Base-by-base conservation (phyloP, 2,329 filamentous ascomycete genomes). In the Beauveria scarabaeidicola region DNA sequence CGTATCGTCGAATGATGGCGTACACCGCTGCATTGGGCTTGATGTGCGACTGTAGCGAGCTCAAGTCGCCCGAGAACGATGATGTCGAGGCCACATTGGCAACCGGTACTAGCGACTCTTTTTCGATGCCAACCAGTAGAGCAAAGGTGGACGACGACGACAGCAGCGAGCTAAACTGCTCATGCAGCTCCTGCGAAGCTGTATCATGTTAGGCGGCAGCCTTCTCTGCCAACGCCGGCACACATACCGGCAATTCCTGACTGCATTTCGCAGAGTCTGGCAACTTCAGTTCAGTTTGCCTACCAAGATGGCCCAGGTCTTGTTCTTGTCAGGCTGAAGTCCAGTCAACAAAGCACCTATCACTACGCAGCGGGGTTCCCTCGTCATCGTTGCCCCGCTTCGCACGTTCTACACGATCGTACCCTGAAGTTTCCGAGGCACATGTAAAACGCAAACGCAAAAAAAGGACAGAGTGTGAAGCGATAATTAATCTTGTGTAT, bases 131-230 rank as follows among this genome's bases (percentile, higher is more conserved):
- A 56, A 84, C 85, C 57, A 93, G 75, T 41, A 94, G 82, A 55
- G 84, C 89, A 65, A 90, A 88, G 65, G 86, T 79, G 53, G 78
- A 74, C 58, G 79, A 70, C 54, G 81, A 81, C 52, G 80, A 79
- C 64, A 91, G 80, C 69, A 94, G 80, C 62, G 75, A 77, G 74
- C 84, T 85, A 80, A 94, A 92, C 66, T 88, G 81, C 67, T 83
- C 77, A 70, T 86, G 82, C 63, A 94, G 87, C 79, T 93, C 90
- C 74, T 86, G 74, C 60, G 90, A 92, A 65, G 88, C 90, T 90
- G 69, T 52, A 5, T 47, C 44, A 10, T 19, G 54, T 61, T 38
- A 46, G 51, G 21, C 48, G 41, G 52, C 40, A 55, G 54, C 23
- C n/a, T 56, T 41, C 10, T 32, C 17, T 25, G n/a, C 38, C 47